Evolutionary conservation across 257 asterid species (phyloP).

Genomic region (Salvia splendens): DNA sequence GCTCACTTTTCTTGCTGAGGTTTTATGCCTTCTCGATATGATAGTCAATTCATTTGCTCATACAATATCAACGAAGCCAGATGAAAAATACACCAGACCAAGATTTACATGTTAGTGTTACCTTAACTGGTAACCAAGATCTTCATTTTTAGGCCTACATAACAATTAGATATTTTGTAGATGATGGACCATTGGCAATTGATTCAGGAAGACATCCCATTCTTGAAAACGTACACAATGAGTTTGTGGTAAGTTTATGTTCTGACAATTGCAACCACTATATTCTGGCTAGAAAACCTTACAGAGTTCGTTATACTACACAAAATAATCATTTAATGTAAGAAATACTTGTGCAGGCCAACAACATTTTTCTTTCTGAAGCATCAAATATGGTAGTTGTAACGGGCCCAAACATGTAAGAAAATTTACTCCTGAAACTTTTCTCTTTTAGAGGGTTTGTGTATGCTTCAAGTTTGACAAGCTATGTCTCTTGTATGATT

Average conservation of each 20-base stretch:
- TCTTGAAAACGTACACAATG: conserved; percentile 79
- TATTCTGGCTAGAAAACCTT: conserved; percentile 16
- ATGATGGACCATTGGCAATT: conserved; percentile 95
- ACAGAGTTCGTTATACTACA: conserved; percentile 19
- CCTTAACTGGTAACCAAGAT: conserved; percentile 13
- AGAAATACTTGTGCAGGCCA: conserved; percentile 68
- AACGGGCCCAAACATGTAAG: conserved; percentile 99
- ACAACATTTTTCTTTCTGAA: conserved; percentile 89
- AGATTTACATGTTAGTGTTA: conserved; percentile 72
- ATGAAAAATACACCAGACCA: conserved; percentile 87
- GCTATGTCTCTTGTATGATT: conserved; percentile 17
- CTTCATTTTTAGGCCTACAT: conserved; percentile 29
- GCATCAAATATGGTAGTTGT: conserved; percentile 92
- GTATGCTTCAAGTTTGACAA: conserved; percentile 25
- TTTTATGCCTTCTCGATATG: conserved; percentile 95
- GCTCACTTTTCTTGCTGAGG: conserved; percentile 91
- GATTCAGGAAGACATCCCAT: conserved; percentile 95
- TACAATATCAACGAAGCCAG: conserved; percentile 87
- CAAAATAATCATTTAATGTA: conserved; percentile 27
- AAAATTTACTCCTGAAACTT: conserved; percentile 19
- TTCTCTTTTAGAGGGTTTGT: conserved; percentile 9
- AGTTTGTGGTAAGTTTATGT: conserved; percentile 62
- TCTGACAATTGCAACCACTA: conserved; percentile 23
- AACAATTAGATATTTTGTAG: conserved; percentile 44
- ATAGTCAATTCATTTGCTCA: conserved; percentile 95